Evolutionary conservation across 2,329 filamentous ascomycete genomes (phyloP), one percentile per base, ranked within the genome.

Genomic region (Diplodia intermedia): DNA sequence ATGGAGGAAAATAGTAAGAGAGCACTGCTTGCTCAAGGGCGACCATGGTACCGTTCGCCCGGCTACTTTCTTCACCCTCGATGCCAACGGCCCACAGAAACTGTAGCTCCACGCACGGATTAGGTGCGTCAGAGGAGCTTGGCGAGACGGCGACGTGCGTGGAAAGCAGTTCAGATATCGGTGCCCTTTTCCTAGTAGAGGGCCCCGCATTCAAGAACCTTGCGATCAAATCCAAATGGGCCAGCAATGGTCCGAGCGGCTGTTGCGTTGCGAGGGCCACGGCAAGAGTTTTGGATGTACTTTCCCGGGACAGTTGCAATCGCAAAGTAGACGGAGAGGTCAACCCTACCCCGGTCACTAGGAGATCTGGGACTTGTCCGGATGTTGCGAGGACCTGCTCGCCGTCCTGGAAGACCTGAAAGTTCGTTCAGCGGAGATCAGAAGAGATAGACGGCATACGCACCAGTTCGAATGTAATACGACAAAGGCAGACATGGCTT

Each of bases 61-160:
- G 36, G 36, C 12, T 40, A 18, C 53, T 31, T 20, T 66, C 65
- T n/a, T 57, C 53, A 15, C 33, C 53, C n/a, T 56, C 52, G 8
- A 50, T 6, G 11, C 65, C 65, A 40, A 43, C 47, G 9, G 54
- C 52, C 65, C 65, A 61, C 29, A 62, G 14, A 15, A 67, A 18
- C 29, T 54, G 40, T 8, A 67, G 14, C 26, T 54, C 65, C 31
- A 62, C 12, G 11, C 11, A 4, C 11, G 36, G 43, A n/a, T 31
- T 29, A 6, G 23, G 8, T n/a, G 31, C 23, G 18, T 29, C 2
- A 29, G 23, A 20, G 18, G 47, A 20, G 8, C 26, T 12, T 1
- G 36, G 50, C 15, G 9, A 14, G 14, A 66, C 15, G 11, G 23
- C 20, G 12, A 55, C 20, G 7, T 26, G 62, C 20, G 62, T 54